Base-by-base conservation (phyloP, 2,329 filamentous ascomycete species). In the Periglandula ipomoeae region DNA sequence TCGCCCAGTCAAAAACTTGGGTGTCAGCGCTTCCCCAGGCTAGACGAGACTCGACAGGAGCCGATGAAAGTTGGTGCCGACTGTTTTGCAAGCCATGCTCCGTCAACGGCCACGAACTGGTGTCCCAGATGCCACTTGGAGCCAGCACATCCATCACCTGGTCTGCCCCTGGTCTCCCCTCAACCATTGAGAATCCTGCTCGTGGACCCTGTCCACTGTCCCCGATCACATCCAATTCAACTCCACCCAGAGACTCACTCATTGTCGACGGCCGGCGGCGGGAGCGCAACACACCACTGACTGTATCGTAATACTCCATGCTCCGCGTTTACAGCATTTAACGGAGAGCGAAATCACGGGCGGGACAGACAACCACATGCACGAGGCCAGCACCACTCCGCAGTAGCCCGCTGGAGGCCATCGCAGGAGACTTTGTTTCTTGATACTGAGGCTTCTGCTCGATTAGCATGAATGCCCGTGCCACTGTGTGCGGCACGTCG, bases 131-230 rank as follows among this genome's bases (percentile, higher is more conserved):
- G 4, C 30, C 30, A 32, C 20, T 26, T 42, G 39, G 22, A 42
- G 23, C 39, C 39, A 42, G 39, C 39, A 27, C 39, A 42, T 42
- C 39, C 39, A 42, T 42, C 39, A 27, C 39, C 39, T 42, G 39
- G 39, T 27, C 39, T 42, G 39, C 22, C 19, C 20, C 37, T 30
- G 17, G 45, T 39, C 37, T 42, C 37, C 37, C 37, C 37, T 47
- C 23, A 10, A n/a, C 35, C 44, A 47, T 32, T 40, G 35, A 23
- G 7, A 40, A 24, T 22, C 17, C 20, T 47, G 17, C 23, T 46
- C 37, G 26, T 42, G 45, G 45, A 35, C 35, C 37, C 20, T 35
- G 37, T 15, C 34, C 44, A 39, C 44, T 35, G 11, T 23, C 20
- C 20, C 32, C 17, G 11, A 19, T 37, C 43, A 34, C 20, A 4